Conservation (phyloP, 495 filamentous ascomycete genomes). For the Podospora fimiseda region DNA sequence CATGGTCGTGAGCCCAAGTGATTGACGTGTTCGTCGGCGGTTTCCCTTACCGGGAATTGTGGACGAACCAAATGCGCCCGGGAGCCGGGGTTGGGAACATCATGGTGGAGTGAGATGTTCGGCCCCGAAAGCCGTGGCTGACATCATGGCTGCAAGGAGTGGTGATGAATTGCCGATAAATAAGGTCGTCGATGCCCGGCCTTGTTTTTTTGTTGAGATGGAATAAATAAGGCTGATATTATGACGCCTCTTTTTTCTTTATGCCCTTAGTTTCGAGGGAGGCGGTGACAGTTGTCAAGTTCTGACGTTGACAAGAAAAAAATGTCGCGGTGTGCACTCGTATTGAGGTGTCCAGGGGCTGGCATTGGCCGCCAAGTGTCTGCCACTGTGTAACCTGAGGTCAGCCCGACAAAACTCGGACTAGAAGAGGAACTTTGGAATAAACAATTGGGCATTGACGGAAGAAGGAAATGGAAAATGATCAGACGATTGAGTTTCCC, state of each 20-base stretch:
- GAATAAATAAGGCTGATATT: too few species aligned
- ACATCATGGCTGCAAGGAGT: background rate
- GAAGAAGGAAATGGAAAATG: too few species aligned
- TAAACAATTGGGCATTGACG: background rate
- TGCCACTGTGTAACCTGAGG: background rate
- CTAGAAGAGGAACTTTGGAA: too few species aligned
- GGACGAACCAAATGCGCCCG: conserved; percentile 8
- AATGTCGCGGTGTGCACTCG: background rate
- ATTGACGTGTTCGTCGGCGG: background rate
- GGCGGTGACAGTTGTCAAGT: background rate
- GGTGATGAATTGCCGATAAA: background rate
- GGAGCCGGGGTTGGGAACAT: conserved; percentile 1
- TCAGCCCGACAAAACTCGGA: background rate
- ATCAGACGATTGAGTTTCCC: background rate
- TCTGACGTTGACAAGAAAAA: background rate
- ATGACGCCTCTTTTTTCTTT: background rate
- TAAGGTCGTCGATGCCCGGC: conserved; percentile 10
- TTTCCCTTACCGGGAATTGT: background rate
- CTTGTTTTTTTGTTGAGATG: background rate
- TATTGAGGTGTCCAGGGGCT: background rate
- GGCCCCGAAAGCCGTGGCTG: background rate
- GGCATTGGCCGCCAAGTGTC: background rate
- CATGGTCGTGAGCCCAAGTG: conserved; percentile 19
- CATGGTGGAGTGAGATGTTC: background rate
- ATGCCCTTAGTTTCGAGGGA: background rate